These are phyloP conservation scores for Crithidia bombi DNA, from an alignment of 208 protist species.

Conservation along the genomic window DNA sequence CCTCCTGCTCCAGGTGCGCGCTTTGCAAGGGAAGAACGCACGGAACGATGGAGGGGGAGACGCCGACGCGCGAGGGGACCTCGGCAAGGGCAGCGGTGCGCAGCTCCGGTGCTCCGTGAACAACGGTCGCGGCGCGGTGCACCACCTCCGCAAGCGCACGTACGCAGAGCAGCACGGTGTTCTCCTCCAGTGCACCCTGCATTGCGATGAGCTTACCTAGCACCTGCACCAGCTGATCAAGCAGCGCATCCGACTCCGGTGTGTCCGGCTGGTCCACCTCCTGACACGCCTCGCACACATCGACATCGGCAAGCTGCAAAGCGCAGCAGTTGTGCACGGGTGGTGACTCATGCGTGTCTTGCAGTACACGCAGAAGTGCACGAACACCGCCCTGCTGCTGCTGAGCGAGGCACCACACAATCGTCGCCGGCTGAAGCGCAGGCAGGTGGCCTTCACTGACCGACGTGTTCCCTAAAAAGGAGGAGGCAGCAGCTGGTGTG, in stretches of 20 bases:
- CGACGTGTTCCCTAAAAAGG: not conserved
- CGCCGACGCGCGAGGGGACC: not conserved
- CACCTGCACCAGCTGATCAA: constrained; percentile 45
- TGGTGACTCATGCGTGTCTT: constrained; percentile 21
- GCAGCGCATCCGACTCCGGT: constrained; percentile 23
- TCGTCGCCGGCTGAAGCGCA: constrained; percentile 35
- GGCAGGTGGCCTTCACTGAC: constrained; percentile 23
- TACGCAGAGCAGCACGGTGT: constrained; percentile 59
- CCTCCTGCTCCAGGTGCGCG: constrained; percentile 30
- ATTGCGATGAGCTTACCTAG: constrained; percentile 42
- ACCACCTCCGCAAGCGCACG: constrained; percentile 46
- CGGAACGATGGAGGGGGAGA: not conserved
- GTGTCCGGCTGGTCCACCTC: constrained; percentile 13
- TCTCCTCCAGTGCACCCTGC: constrained; percentile 43
- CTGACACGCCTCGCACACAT: constrained; percentile 32
- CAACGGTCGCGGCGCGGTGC: constrained; percentile 9
- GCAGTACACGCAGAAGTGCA: constrained; percentile 33
- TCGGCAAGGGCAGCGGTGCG: not conserved
- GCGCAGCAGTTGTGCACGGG: constrained; percentile 45
- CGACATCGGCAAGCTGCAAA: constrained; percentile 39
- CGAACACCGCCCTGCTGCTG: constrained; percentile 50
- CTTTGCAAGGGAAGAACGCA: constrained; percentile 13
- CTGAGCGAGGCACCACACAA: constrained; percentile 61
- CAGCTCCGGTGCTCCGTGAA: not conserved
- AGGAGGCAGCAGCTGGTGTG: not conserved